Conservation (phyloP, 2,329 filamentous ascomycete species). For the Bipolaris gigantea region DNA sequence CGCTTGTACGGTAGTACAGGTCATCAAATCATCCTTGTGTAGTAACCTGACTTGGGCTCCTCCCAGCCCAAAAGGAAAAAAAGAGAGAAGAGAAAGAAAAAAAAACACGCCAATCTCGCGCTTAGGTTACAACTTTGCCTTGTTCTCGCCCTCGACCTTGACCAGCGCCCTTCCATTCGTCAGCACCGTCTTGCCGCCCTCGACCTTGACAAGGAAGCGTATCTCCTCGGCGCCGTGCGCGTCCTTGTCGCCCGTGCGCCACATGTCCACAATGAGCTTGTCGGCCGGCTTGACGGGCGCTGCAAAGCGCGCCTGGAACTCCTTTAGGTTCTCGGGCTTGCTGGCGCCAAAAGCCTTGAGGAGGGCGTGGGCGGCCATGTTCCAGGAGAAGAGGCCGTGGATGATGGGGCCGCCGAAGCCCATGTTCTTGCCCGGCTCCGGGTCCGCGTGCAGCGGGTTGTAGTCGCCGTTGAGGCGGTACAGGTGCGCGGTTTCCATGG, state of each 20-base stretch:
- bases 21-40: too few relatives aligned
- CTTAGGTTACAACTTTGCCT: conserved; percentile 48
- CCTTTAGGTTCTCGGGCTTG: conserved; percentile 78
- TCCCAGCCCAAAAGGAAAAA: too few relatives aligned
- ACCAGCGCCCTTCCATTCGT: conserved; percentile 84
- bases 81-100: too few relatives aligned
- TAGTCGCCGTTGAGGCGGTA: conserved; percentile 85
- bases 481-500: conserved; percentile 64
- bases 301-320: conserved; percentile 88
- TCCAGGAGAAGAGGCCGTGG: conserved; percentile 88
- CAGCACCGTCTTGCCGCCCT: conserved; percentile 79
- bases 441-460: conserved; percentile 87
- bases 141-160: conserved; percentile 57
- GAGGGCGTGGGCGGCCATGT: conserved; percentile 73
- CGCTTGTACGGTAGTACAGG: too few relatives aligned
- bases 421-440: conserved; percentile 84
- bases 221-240: conserved; percentile 75
- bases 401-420: conserved; percentile 88
- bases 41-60: too few relatives aligned
- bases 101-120: too few relatives aligned
- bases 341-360: conserved; percentile 73
- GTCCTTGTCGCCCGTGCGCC: conserved; percentile 70
- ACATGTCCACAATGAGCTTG: conserved; percentile 78
- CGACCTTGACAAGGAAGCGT: conserved; percentile 75
- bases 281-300: conserved; percentile 82